Evolutionary conservation across 2,329 filamentous ascomycete species (phyloP), one percentile per base, ranked within the genome.

Genomic region (Arachnopeziza araneosa): DNA sequence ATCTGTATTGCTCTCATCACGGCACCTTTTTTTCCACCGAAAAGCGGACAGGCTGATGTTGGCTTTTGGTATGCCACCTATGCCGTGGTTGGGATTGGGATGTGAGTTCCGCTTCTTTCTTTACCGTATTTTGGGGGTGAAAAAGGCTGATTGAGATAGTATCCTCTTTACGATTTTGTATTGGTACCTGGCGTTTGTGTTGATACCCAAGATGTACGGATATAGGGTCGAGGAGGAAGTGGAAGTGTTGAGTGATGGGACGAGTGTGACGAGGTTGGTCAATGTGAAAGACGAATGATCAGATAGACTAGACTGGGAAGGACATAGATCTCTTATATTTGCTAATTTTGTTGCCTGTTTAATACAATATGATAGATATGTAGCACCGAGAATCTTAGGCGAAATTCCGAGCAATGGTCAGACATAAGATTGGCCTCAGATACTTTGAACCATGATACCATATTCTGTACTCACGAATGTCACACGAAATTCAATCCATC

Each of bases 131-230:
- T 14, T 30, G n/a, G n/a, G n/a, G n/a, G n/a, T n/a, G n/a, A n/a
- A n/a, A n/a, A n/a, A n/a, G 52, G 32, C 49, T 32, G 48, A 59
- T 71, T 64, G 71, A 44, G 5, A 10, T 59, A 88, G 83, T 58
- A 74, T 89, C 36, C 36, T 80, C 0, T 81, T 84, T 54, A 86
- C 82, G 0, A 68, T 87, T 0, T 1, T 83, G 0, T 91, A 91
- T 69, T 91, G 88, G 89, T 85, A 83, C 63, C 62, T 88, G 1
- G 88, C 84, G 82, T 86, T 86, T 0, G 76, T 83, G 2, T 64
- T 83, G 0, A 69, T 90, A 24, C 88, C 89, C 1, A 75, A 73
- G 50, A 80, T 80, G 73, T 77, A 81, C 55, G 79, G 80, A 0
- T 89, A 89, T 68, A 79, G 70, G 17, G 72, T 91, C 1, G 84